Evolutionary conservation across 2,329 filamentous ascomycete species (phyloP).

Genomic region (Fusarium verticillioides): DNA sequence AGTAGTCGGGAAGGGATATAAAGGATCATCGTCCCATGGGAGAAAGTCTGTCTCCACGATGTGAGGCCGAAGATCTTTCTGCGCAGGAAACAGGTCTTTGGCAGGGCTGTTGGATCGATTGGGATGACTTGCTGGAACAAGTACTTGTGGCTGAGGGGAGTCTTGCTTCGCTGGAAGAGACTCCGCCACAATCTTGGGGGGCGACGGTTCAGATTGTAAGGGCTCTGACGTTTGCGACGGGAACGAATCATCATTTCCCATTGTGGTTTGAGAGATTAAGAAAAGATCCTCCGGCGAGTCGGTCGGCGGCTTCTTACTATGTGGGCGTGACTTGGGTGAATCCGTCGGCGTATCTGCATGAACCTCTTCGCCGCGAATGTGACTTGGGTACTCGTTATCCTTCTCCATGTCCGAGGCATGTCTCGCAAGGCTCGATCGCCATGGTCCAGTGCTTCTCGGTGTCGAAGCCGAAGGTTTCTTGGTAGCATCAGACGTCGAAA

Average conservation of each 20-base stretch:
- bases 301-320: conserved; percentile 3
- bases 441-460: conserved; percentile 29
- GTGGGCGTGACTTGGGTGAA: not conserved
- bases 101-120: conserved; percentile 40
- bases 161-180: conserved; percentile 3
- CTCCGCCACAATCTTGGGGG: conserved; percentile 22
- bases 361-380: conserved; percentile 57
- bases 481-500: conserved; percentile 65
- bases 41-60: conserved; percentile 69
- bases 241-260: conserved; percentile 49
- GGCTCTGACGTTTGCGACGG: conserved; percentile 48
- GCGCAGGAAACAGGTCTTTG: conserved; percentile 44
- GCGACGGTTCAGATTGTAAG: conserved; percentile 34
- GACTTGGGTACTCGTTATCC: conserved; percentile 56
- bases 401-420: conserved; percentile 44
- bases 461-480: conserved; percentile 32
- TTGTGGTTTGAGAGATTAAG: conserved; percentile 60
- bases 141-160: conserved; percentile 13
- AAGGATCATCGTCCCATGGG: conserved; percentile 66
- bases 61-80: conserved; percentile 53
- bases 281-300: conserved; percentile 55
- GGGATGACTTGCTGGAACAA: conserved; percentile 30
- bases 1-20: conserved; percentile 60
- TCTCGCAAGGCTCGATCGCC: conserved; percentile 45
- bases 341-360: conserved; percentile 31